Conservation (phyloP, 2,329 filamentous ascomycete genomes). For the Ilyonectria mors-panacis region DNA sequence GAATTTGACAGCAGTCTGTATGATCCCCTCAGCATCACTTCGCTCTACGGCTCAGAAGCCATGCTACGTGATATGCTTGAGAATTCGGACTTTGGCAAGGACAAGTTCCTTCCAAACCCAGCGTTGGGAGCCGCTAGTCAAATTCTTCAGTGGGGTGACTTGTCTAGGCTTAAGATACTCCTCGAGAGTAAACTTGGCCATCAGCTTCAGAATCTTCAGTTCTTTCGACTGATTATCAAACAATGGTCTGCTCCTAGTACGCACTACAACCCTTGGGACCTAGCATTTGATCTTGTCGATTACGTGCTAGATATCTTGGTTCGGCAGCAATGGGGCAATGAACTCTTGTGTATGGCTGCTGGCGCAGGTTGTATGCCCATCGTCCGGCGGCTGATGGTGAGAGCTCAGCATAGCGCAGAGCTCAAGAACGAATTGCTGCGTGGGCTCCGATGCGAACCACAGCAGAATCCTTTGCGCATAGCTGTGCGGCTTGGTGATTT, state of each 20-base stretch:
- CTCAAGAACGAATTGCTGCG: slow-evolving; percentile 14
- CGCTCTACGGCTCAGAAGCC: slow-evolving; percentile 52
- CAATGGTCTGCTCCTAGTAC: slow-evolving; percentile 24
- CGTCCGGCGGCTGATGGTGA: not conserved
- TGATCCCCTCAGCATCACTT: slow-evolving; percentile 54
- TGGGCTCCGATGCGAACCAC: not conserved
- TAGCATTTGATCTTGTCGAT: slow-evolving; percentile 14
- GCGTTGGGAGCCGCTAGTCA: slow-evolving; percentile 45
- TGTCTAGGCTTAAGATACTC: slow-evolving; percentile 35
- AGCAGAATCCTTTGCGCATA: not conserved
- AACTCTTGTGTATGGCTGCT: slow-evolving; percentile 45
- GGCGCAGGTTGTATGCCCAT: slow-evolving; percentile 45
- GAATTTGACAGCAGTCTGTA: slow-evolving; percentile 50
- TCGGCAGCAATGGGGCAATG: slow-evolving; percentile 44
- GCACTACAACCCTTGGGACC: slow-evolving; percentile 1
- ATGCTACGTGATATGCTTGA: slow-evolving; percentile 44
- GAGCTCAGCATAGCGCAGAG: slow-evolving; percentile 6
- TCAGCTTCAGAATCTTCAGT: slow-evolving; percentile 41
- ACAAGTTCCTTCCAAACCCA: slow-evolving; percentile 19
- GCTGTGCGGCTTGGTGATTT: slow-evolving; percentile 7
- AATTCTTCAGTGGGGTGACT: slow-evolving; percentile 48
- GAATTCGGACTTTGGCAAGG: slow-evolving; percentile 19
- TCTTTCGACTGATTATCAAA: slow-evolving; percentile 30
- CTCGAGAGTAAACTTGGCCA: slow-evolving; percentile 33
- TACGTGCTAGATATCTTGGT: slow-evolving; percentile 35